Base-by-base conservation (phyloP, 2,329 filamentous ascomycete genomes). In the Curvularia verruculosa region DNA sequence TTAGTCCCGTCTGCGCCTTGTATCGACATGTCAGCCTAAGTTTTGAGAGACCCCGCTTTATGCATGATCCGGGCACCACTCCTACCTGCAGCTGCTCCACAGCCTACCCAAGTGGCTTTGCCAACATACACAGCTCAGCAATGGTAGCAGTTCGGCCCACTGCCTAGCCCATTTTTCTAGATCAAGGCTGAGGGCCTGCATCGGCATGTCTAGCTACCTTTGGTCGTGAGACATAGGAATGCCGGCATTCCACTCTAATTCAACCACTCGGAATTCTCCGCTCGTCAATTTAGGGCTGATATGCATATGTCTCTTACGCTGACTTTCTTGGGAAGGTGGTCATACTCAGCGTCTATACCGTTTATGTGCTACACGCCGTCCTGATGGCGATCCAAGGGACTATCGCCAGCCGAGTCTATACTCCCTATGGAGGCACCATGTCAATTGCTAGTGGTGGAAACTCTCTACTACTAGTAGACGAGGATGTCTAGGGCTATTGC, bases 351-450 rank as follows among this genome's bases (percentile, higher is more conserved):
- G 28, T 47, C 51, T 45, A 52, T 60, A 56, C 60, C 56, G 41
- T 57, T 56, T 47, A 41, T 50, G 57, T 57, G 60, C 60, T 51
- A 60, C 56, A 52, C 31, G 46, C 52, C 56, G 49, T 58, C 47
- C 50, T 53, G 56, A 66, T 63, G 65, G 60, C 62, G 65, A 59
- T 61, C 57, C 56, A 54, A 36, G 51, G 50, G 21, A 54, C 51
- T 61, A 29, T 50, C 59, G 58, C 58, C 56, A 36, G 56, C 39
- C 40, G 48, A 44, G 48, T 49, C 52, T 54, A 43, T 40, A 48
- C 40, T 54, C 51, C 43, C 39, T 54, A 59, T 59, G 52, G 60
- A 52, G 44, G 56, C 40, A 63, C 57, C 51, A 54, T 64, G 43
- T 46, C 55, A 58, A 40, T 12, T 45, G 28, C 56, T 61, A 59